A percentile compares a stretch with the other conserved stretches of the same genome.
phyloP scores from a whole-genome alignment of 2,329 filamentous ascomycete genomes.

The Alternaria infectoria region DNA sequence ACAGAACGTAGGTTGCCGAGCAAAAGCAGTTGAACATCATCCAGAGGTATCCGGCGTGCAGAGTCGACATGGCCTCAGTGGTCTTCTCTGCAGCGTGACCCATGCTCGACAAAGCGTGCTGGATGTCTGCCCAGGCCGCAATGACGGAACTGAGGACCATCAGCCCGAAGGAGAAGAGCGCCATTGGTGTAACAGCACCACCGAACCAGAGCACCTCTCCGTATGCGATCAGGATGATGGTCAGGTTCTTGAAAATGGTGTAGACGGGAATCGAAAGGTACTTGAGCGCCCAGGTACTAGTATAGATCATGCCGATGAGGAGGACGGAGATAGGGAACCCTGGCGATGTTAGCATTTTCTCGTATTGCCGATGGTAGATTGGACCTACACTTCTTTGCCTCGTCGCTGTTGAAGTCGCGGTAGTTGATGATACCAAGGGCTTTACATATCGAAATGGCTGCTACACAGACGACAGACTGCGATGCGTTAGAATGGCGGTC shows the following conservation, averaged over 20 bases:
- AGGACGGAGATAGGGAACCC: conserved; percentile 97
- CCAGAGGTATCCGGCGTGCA: conserved; percentile 96
- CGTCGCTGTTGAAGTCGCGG: conserved; percentile 81
- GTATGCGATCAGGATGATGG: conserved; percentile 97
- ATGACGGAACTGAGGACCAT: conserved; percentile 96
- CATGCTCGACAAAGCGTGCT: conserved; percentile 75
- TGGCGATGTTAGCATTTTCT: conserved; percentile 47
- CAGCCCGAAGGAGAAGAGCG: conserved; percentile 90
- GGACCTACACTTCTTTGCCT: conserved; percentile 86
- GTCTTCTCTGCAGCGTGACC: conserved; percentile 62
- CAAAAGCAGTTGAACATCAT: conserved; percentile 97
- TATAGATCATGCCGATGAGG: conserved; percentile 99
- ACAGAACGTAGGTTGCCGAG: conserved; percentile 85
- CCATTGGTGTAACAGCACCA: conserved; percentile 84
- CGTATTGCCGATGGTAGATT: background rate
- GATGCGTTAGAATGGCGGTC: conserved; percentile 20
- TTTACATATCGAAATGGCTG: conserved; percentile 84
- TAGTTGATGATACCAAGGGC: conserved; percentile 81
- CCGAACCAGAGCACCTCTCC: conserved; percentile 99
- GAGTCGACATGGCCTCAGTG: conserved; percentile 78
- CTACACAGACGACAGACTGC: conserved; percentile 87
- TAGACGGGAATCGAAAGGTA: conserved; percentile 98
- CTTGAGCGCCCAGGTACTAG: conserved; percentile 91
- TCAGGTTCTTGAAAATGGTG: conserved; percentile 99
- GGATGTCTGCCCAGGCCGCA: conserved; percentile 96